These are phyloP conservation scores for Diddensiella caesifluorescens DNA, from an alignment of 805 yeast genomes.

Conservation along the genomic window DNA sequence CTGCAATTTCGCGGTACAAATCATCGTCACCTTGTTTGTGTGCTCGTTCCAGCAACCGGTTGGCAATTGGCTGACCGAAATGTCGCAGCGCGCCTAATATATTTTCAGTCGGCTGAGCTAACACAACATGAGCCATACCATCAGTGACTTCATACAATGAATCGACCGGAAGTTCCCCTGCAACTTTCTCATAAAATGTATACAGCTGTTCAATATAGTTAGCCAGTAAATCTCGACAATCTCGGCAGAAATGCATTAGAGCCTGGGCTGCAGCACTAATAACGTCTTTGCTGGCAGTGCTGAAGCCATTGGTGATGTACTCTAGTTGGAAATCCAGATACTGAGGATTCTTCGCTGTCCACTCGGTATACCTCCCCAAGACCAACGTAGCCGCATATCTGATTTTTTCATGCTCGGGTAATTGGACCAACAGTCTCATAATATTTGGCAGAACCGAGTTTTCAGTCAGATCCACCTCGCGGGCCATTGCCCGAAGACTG, in stretches of 20 bases:
- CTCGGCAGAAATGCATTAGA: constrained; percentile 88
- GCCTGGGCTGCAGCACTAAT: constrained; percentile 89
- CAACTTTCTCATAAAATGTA: constrained; percentile 59
- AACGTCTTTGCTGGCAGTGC: constrained; percentile 46
- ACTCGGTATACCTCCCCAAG: constrained; percentile 91
- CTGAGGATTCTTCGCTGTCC: constrained; percentile 86
- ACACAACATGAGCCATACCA: constrained; percentile 81
- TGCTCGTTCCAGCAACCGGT: constrained; percentile 25
- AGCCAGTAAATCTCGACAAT: constrained; percentile 65
- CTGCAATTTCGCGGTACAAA: constrained; percentile 50
- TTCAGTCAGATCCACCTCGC: constrained; percentile 70
- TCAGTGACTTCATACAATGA: constrained; percentile 78
- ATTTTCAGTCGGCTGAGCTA: constrained; percentile 47
- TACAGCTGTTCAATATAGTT: constrained; percentile 70
- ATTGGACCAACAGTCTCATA: constrained; percentile 57
- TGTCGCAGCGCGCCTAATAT: constrained; percentile 50
- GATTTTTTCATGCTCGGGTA: constrained; percentile 81
- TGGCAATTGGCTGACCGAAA: constrained; percentile 64
- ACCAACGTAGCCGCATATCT: constrained; percentile 91
- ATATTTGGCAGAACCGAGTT: constrained; percentile 66
- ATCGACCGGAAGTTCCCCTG: constrained; percentile 52
- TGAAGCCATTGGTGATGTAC: constrained; percentile 77
- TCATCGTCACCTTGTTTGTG: constrained; percentile 30
- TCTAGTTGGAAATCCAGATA: constrained; percentile 75
- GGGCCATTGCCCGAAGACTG: constrained; percentile 89